Conservation (phyloP, 1,139 yeast species). For the Ogataea hybrid region DNA sequence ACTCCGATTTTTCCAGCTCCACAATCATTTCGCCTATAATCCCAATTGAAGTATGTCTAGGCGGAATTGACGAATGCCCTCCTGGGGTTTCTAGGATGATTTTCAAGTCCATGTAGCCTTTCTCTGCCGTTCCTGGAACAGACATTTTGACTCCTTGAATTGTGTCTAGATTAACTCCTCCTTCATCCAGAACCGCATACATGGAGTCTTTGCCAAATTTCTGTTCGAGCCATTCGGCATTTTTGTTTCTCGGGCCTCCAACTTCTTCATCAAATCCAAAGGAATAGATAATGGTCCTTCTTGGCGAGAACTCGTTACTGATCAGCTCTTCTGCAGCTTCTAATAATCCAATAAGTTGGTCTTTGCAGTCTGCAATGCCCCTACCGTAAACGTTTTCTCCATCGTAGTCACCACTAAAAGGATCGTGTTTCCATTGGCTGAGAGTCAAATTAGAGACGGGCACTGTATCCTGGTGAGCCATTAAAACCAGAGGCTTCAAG, state of each 20-base stretch:
- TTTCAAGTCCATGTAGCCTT: slow-evolving; percentile 56
- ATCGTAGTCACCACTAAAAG: slow-evolving; percentile 68
- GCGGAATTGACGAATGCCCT: slow-evolving; percentile 75
- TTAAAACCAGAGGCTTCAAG: slow-evolving; percentile 63
- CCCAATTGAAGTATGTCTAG: slow-evolving; percentile 75
- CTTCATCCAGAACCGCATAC: slow-evolving; percentile 65
- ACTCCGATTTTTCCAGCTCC: slow-evolving; percentile 50
- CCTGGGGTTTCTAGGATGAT: slow-evolving; percentile 57
- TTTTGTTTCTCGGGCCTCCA: slow-evolving; percentile 47
- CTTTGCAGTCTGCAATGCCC: slow-evolving; percentile 66
- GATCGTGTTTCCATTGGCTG: slow-evolving; percentile 64
- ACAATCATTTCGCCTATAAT: slow-evolving; percentile 53
- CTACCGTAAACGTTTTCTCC: slow-evolving; percentile 61
- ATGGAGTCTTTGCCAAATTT: slow-evolving; percentile 56
- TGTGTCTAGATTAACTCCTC: slow-evolving; percentile 35
- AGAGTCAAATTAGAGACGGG: slow-evolving; percentile 67
- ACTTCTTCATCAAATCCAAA: slow-evolving; percentile 78
- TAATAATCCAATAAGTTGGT: slow-evolving; percentile 52
- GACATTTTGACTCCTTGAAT: slow-evolving; percentile 39
- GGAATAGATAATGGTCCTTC: slow-evolving; percentile 55
- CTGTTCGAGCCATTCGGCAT: slow-evolving; percentile 43
- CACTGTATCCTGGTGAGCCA: slow-evolving; percentile 84
- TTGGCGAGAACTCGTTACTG: slow-evolving; percentile 46
- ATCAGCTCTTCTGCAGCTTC: slow-evolving; percentile 56
- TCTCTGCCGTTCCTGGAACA: slow-evolving; percentile 62